phyloP scores from a whole-genome alignment of 352 stramenopile genomes.

The Globisporangium viniferum region DNA sequence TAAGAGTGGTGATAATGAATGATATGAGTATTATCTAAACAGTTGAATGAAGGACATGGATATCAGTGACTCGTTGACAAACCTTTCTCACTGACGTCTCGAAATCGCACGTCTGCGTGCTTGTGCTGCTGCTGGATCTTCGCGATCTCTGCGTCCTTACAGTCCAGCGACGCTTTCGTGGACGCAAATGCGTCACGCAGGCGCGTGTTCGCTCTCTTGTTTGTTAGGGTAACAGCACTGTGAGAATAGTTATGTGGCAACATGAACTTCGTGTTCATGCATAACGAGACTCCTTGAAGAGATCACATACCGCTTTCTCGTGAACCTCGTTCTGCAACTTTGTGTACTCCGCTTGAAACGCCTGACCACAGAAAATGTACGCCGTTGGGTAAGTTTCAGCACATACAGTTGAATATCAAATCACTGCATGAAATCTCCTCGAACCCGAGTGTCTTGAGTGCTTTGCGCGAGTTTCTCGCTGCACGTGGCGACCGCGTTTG shows the following conservation, averaged over 20 bases:
- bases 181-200: slow-evolving; percentile 54
- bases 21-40: too few relatives aligned
- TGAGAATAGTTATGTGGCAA: neutral
- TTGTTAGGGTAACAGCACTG: slow-evolving; percentile 7
- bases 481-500: slow-evolving; percentile 21
- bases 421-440: too few relatives aligned
- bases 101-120: slow-evolving; percentile 26
- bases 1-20: neutral
- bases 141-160: slow-evolving; percentile 41
- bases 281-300: too few relatives aligned
- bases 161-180: slow-evolving; percentile 40
- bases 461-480: slow-evolving; percentile 26
- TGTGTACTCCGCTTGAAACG: slow-evolving; percentile 31
- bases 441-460: slow-evolving; percentile 23
- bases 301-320: slow-evolving; percentile 36
- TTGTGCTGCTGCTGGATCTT: slow-evolving; percentile 31
- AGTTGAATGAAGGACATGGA: too few relatives aligned
- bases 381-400: neutral
- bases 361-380: slow-evolving; percentile 15
- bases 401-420: neutral
- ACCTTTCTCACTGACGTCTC: slow-evolving; percentile 28
- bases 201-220: slow-evolving; percentile 44
- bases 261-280: neutral
- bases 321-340: slow-evolving; percentile 44
- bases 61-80: neutral